Conservation (phyloP, 306 rosid species). For the Parietaria judaica region DNA sequence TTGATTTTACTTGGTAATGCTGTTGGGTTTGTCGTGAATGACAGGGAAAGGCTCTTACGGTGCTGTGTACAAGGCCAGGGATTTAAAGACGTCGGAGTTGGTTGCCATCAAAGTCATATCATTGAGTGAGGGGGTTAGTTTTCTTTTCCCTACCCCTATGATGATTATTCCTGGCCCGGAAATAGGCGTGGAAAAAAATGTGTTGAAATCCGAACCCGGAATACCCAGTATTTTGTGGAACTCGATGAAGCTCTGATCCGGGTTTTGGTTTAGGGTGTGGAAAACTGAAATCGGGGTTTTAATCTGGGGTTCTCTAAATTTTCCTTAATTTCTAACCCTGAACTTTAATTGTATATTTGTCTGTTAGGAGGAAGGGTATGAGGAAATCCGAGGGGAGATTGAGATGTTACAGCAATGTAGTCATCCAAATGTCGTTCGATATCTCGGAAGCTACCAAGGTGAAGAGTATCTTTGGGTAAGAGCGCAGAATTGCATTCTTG, state of each 20-base stretch:
- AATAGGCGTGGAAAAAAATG: no score
- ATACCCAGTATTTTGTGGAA: no score
- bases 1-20: conserved; percentile 6
- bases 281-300: no score
- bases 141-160: background rate
- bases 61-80: conserved; percentile 95
- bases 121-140: conserved; percentile 75
- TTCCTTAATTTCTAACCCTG: conserved; percentile 9
- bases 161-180: no score
- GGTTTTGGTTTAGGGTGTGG: no score
- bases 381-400: conserved; percentile 95
- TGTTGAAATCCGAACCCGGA: no score
- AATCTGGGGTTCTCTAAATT: background rate
- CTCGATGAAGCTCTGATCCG: no score
- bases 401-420: conserved; percentile 98
- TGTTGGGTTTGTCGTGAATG: conserved; percentile 15
- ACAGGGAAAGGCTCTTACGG: conserved; percentile 98
- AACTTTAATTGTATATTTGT: conserved; percentile 14
- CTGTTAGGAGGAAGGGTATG: conserved; percentile 92
- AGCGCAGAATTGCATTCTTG: conserved; percentile 1
- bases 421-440: conserved; percentile 97
- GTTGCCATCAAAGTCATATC: conserved; percentile 97
- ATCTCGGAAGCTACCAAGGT: conserved; percentile 98
- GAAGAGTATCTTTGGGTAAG: conserved; percentile 99
- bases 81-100: conserved; percentile 76